These are phyloP conservation scores for Polygonum aviculare DNA, from an alignment of 148 eudicot genomes.

Conservation along the genomic window DNA sequence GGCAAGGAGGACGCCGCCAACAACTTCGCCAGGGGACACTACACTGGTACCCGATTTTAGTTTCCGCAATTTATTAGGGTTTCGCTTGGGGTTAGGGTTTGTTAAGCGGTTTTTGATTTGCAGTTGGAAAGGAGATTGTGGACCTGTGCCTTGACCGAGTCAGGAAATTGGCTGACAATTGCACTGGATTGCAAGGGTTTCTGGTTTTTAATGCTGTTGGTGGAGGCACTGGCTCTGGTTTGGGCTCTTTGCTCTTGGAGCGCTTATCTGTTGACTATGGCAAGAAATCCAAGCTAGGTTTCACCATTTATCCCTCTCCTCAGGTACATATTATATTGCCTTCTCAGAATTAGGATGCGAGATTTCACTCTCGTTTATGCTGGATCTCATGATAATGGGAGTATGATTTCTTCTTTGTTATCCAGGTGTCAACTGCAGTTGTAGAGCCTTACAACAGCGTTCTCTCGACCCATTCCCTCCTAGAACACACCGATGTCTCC, in stretches of 20 bases:
- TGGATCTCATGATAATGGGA: neutral
- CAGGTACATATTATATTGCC: slow-evolving; percentile 29
- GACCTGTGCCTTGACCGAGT: slow-evolving; percentile 48
- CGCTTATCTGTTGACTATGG: slow-evolving; percentile 54
- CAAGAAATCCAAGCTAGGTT: slow-evolving; percentile 54
- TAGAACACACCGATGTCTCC: slow-evolving; percentile 6
- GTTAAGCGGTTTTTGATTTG: neutral
- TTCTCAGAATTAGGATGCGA: neutral
- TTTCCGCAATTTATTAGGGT: neutral
- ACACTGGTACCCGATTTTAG: slow-evolving; percentile 25
- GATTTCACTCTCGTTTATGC: neutral
- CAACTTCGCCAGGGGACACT: slow-evolving; percentile 56
- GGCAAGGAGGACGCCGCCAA: slow-evolving; percentile 60
- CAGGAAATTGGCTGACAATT: slow-evolving; percentile 46
- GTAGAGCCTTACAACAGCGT: slow-evolving; percentile 14
- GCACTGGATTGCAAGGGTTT: slow-evolving; percentile 56
- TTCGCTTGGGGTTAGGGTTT: neutral
- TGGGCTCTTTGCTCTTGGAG: slow-evolving; percentile 48
- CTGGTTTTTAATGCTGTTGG: slow-evolving; percentile 55
- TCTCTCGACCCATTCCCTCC: slow-evolving; percentile 9
- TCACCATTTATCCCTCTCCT: slow-evolving; percentile 60
- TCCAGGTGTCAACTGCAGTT: slow-evolving; percentile 10
- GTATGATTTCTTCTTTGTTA: slow-evolving; percentile 17
- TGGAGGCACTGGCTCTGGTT: slow-evolving; percentile 60
- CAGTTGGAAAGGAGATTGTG: slow-evolving; percentile 55